A percentile compares a stretch with the other conserved stretches of the same genome.
These are phyloP conservation scores for Solanum lycopersicoides DNA, from an alignment of 257 asterid genomes.

Conservation along the genomic window DNA sequence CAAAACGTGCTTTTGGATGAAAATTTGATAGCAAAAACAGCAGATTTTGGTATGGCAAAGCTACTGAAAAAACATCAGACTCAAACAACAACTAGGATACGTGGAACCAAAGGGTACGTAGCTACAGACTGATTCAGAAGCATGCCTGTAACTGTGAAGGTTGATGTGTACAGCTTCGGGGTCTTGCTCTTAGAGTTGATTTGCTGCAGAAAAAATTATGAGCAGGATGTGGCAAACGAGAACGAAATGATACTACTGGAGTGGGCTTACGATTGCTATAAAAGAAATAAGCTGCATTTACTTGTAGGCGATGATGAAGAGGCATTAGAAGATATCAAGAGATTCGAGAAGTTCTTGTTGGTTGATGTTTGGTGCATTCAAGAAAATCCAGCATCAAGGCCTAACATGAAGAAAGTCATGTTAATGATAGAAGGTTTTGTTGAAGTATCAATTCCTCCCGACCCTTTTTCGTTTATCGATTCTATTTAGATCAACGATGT, in stretches of 20 bases:
- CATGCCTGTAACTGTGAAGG: not conserved
- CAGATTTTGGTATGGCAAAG: not conserved
- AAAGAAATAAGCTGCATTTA: not conserved
- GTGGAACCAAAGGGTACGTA: not conserved
- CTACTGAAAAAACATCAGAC: not conserved
- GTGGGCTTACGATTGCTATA: not conserved
- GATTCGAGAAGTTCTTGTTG: slow-evolving; percentile 9
- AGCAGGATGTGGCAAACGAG: not conserved
- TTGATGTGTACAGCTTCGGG: not conserved
- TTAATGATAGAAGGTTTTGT: slow-evolving; percentile 26
- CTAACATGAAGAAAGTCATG: slow-evolving; percentile 24
- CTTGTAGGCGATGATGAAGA: not conserved
- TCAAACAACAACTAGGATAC: not conserved
- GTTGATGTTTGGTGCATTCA: slow-evolving; percentile 28
- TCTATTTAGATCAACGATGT: not conserved
- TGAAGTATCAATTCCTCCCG: not conserved
- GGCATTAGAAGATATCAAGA: not conserved
- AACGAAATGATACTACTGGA: not conserved
- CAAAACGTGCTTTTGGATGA: not conserved
- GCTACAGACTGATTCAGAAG: not conserved
- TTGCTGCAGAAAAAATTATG: not conserved
- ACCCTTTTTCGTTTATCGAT: not conserved
- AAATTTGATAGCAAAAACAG: not conserved
- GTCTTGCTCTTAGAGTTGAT: not conserved
- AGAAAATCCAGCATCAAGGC: slow-evolving; percentile 30